phyloP scores from a whole-genome alignment of 805 yeast species.

The Ogataea nakhonphanomensis region DNA sequence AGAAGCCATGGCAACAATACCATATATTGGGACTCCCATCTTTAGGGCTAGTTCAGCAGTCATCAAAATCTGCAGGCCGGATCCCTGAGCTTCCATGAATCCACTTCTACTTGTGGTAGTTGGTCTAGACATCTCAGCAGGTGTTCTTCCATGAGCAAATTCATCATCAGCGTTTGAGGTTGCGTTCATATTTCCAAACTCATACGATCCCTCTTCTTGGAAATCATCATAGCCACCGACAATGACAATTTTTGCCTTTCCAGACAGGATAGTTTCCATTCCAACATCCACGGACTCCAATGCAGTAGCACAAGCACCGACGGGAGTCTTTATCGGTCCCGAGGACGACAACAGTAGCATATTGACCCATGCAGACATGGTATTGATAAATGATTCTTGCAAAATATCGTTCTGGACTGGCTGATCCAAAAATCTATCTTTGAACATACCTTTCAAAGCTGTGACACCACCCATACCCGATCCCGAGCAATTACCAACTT shows the following conservation, averaged over 20 bases:
- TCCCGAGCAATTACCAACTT: constrained; percentile 99
- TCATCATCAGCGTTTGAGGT: constrained; percentile 89
- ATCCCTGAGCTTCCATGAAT: constrained; percentile 99
- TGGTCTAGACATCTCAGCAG: constrained; percentile 98
- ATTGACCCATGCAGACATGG: constrained; percentile 99
- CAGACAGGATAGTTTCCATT: constrained; percentile 86
- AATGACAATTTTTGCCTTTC: constrained; percentile 92
- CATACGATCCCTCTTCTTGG: constrained; percentile 98
- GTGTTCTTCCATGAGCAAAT: constrained; percentile 93
- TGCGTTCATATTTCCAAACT: constrained; percentile 98
- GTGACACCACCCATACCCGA: constrained; percentile 99
- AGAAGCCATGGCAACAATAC: constrained; percentile 88
- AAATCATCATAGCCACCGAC: constrained; percentile 99
- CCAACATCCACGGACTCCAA: constrained; percentile 96
- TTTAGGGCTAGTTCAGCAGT: constrained; percentile 87
- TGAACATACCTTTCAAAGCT: constrained; percentile 97
- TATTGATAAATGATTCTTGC: constrained; percentile 97
- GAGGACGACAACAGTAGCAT: constrained; percentile 95
- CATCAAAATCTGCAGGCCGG: constrained; percentile 97
- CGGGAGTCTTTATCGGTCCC: constrained; percentile 99
- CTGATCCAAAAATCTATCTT: constrained; percentile 85
- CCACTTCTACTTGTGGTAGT: constrained; percentile 94
- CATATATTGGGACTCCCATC: constrained; percentile 99
- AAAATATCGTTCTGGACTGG: constrained; percentile 97
- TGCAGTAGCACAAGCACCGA: constrained; percentile 99